Conservation (phyloP, 768 basidiomycete genomes). For the Russula abietina region DNA sequence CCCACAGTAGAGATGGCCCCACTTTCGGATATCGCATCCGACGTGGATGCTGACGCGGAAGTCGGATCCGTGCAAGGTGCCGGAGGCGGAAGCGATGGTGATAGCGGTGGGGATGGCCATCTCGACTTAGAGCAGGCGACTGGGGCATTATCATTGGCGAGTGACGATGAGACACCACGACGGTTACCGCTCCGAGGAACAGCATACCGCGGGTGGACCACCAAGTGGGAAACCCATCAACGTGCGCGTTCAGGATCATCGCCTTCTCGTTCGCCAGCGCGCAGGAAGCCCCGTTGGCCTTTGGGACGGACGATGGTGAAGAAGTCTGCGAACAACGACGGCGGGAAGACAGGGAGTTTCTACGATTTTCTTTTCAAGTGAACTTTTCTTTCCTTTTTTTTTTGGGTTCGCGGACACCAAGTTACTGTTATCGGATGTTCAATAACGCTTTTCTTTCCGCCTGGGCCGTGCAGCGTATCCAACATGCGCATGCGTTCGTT, state of each 20-base stretch:
- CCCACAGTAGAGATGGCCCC: not conserved
- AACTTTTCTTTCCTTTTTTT: not conserved
- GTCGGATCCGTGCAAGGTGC: slow-evolving; percentile 1
- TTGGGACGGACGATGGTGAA: slow-evolving; percentile 20
- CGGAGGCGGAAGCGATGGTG: not conserved
- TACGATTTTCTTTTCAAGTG: slow-evolving; percentile 23
- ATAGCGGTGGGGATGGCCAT: not conserved
- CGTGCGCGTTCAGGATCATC: slow-evolving; percentile 42
- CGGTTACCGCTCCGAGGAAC: slow-evolving; percentile 25
- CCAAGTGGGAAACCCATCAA: slow-evolving; percentile 23
- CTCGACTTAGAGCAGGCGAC: slow-evolving; percentile 16
- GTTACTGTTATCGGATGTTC: not conserved
- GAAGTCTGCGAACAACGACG: not conserved
- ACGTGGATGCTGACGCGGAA: slow-evolving; percentile 31
- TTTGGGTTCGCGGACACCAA: not conserved
- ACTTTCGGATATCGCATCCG: slow-evolving; percentile 31
- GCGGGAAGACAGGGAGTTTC: slow-evolving; percentile 10
- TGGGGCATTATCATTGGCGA: slow-evolving; percentile 34
- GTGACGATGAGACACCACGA: slow-evolving; percentile 27
- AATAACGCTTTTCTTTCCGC: not conserved
- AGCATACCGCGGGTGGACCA: slow-evolving; percentile 31
- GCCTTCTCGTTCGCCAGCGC: slow-evolving; percentile 49
- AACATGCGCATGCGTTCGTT: not conserved
- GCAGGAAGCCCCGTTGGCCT: slow-evolving; percentile 29
- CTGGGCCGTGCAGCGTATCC: not conserved